Base-by-base conservation (phyloP, 352 stramenopile genomes). In the Pythium dissimile region DNA sequence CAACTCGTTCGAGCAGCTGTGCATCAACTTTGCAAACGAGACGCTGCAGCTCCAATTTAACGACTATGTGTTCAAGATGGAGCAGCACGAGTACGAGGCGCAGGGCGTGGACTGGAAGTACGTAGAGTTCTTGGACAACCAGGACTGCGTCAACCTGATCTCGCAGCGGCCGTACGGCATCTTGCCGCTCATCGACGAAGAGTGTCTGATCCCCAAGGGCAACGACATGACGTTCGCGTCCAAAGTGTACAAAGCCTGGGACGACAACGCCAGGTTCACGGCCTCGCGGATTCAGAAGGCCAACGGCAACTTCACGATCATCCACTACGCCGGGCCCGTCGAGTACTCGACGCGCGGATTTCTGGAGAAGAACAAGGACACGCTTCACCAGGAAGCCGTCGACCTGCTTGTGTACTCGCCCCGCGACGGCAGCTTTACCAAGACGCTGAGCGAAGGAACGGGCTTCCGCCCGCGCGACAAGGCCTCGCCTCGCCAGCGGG, bases 1-100 rank as follows among this genome's bases (percentile, higher is more conserved):
- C 57, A 97, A 96, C 61, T 93, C 80, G 46, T 96, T 95, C 54
- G 86, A 96, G 64, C 86, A 96, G 62, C 80, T 96, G 5, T 95
- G 85, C 39, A 96, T 96, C 66, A 96, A 96, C 59, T 96, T 91
- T 59, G 78, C 83, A 8, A 96, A 96, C 54, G 86, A 96, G 55
- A 93, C 81, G 31, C 69, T 96, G 28, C 84, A 96, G 63, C 84
- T 92, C 47, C 80, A 94, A 59, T 95, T 94, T 64, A 94, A 93
- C 62, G 80, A 92, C 56, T 92, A 94, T 53, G 80, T 92, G 10
- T 95, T 96, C 68, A 93, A 94, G 69, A 77, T 84, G 44, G 87
- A 95, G 48, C 77, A 92, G 54, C 73, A 77, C 12, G 84, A 92
- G 68, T 96, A 96, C 55, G 78, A 89, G 42, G 64, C 72, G 2